phyloP scores from a whole-genome alignment of 208 protist species.

The Crithidia expoeki region DNA sequence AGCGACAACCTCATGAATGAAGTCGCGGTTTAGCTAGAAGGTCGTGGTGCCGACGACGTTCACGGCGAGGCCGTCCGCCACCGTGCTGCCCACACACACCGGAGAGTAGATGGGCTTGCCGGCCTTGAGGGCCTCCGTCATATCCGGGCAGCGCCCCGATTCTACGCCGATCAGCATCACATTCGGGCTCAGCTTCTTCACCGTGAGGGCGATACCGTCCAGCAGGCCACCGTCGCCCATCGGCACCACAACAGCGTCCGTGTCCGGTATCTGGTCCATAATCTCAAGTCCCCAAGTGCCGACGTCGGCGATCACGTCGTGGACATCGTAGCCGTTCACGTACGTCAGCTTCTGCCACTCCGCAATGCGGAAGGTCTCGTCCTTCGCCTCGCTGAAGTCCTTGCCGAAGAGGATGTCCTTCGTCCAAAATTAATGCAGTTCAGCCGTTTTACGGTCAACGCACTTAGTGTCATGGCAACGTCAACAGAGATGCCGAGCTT shows the following conservation, averaged over 20 bases:
- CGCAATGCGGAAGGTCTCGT: conserved; percentile 48
- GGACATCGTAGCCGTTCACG: conserved; percentile 93
- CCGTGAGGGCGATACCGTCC: conserved; percentile 79
- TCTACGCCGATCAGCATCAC: conserved; percentile 89
- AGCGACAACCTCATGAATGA: conserved; percentile 78
- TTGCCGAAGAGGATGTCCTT: conserved; percentile 72
- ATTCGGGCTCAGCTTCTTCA: conserved; percentile 81
- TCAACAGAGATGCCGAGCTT: conserved; percentile 82
- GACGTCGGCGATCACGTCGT: conserved; percentile 81
- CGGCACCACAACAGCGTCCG: conserved; percentile 88
- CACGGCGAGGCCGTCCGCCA: conserved; percentile 93
- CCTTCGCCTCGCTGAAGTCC: conserved; percentile 82
- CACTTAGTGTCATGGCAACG: conserved; percentile 90
- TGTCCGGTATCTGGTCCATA: conserved; percentile 80
- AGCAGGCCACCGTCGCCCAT: conserved; percentile 91
- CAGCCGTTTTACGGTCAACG: conserved; percentile 87
- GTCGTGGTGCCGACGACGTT: conserved; percentile 75
- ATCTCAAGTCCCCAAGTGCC: conserved; percentile 92
- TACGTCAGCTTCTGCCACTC: conserved; percentile 55
- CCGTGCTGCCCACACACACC: conserved; percentile 57
- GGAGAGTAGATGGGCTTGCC: conserved; percentile 60
- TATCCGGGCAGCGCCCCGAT: conserved; percentile 62
- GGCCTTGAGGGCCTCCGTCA: conserved; percentile 55
- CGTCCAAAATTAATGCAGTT: conserved; percentile 76
- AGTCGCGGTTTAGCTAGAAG: conserved; percentile 67